Evolutionary conservation across 805 yeast genomes (phyloP).

Genomic region (Komagataella pastoris): DNA sequence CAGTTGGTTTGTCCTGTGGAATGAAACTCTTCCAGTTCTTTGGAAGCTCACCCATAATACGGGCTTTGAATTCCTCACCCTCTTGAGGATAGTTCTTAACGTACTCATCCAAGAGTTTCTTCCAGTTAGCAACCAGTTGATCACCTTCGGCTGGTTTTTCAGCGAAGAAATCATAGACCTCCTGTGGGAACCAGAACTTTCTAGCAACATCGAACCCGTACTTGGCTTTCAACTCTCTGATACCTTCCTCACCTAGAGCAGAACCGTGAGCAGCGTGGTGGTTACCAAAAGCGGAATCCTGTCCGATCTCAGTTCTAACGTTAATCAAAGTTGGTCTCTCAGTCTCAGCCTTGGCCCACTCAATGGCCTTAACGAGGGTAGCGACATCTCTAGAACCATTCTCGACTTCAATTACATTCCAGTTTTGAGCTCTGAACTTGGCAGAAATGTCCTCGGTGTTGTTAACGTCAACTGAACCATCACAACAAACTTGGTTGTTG

Average conservation of each 20-base stretch:
- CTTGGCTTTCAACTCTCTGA: constrained; percentile 4
- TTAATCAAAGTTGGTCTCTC: constrained; percentile 23
- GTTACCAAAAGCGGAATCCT: constrained; percentile 17
- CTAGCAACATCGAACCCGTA: constrained; percentile 10
- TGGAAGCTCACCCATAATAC: constrained; percentile 16
- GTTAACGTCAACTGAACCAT: constrained; percentile 21
- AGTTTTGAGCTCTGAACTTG: constrained; percentile 21
- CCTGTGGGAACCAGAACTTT: constrained; percentile 14
- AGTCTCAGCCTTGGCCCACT: constrained; percentile 14
- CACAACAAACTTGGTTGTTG: constrained; percentile 23
- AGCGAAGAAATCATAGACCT: constrained; percentile 16
- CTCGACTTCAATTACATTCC: constrained; percentile 21
- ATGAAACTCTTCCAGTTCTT: constrained; percentile 12
- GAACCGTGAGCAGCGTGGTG: constrained; percentile 21
- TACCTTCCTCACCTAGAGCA: constrained; percentile 17
- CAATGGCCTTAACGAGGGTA: constrained; percentile 19
- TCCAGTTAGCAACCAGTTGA: constrained; percentile 13
- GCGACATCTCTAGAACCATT: constrained; percentile 19
- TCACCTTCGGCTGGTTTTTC: constrained; percentile 13
- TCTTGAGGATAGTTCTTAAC: constrained; percentile 13
- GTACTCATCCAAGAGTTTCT: constrained; percentile 10
- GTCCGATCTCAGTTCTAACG: constrained; percentile 20
- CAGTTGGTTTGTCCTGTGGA: constrained; percentile 9
- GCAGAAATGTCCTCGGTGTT: constrained; percentile 19
- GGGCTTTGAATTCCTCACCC: constrained; percentile 12